phyloP scores from a whole-genome alignment of 768 basidiomycete species.

The Coprinopsis strossmayeri region DNA sequence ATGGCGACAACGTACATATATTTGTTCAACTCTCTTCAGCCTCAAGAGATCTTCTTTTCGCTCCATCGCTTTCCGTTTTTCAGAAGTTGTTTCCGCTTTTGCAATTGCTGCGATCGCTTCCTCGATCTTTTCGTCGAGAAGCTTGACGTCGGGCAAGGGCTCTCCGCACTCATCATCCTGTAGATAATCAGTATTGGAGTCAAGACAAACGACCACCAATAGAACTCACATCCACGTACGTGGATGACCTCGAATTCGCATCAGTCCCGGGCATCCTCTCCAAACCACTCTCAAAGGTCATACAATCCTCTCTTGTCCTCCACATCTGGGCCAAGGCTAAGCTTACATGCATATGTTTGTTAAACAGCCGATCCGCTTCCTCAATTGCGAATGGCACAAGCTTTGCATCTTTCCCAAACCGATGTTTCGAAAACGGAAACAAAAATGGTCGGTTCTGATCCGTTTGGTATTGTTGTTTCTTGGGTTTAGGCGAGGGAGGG shows the following conservation, averaged over 20 bases:
- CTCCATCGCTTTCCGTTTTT: constrained; percentile 60
- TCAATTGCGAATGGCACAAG: constrained; percentile 95
- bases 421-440: constrained; percentile 85
- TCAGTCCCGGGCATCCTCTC: constrained; percentile 71
- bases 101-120: constrained; percentile 50
- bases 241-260: constrained; percentile 46
- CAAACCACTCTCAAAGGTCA: constrained; percentile 88
- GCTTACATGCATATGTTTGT: constrained; percentile 85
- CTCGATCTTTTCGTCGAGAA: constrained; percentile 68
- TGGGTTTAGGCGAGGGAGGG: constrained; percentile 74
- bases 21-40: constrained; percentile 82
- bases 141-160: constrained; percentile 63
- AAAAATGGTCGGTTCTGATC: constrained; percentile 92
- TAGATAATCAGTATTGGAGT: constrained; percentile 2
- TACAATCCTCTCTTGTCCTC: constrained; percentile 92
- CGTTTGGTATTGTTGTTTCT: constrained; percentile 98
- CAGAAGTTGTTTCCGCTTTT: constrained; percentile 41
- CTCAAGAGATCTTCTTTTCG: constrained; percentile 78
- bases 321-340: constrained; percentile 90
- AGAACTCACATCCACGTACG: constrained; percentile 34
- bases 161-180: constrained; percentile 59
- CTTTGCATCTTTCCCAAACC: constrained; percentile 47
- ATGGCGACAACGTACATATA: constrained; percentile 64
- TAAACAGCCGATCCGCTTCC: constrained; percentile 89
- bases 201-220: constrained; percentile 1